These are phyloP conservation scores for Gossypium mustelinum DNA, from an alignment of 345 rosid genomes.

Conservation along the genomic window DNA sequence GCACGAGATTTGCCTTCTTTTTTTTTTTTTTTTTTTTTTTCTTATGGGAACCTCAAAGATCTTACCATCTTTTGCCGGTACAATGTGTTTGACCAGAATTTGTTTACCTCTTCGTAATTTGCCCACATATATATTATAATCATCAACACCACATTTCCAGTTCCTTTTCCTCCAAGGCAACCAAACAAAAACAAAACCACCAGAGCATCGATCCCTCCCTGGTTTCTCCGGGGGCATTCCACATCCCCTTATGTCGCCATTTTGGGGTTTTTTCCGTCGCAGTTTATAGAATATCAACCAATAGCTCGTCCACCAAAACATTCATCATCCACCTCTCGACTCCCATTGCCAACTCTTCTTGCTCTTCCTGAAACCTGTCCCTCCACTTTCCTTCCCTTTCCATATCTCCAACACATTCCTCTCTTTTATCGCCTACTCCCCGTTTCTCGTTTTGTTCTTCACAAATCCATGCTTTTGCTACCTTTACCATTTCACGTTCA, in stretches of 20 bases:
- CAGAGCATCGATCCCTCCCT: neutral
- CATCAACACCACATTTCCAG: neutral
- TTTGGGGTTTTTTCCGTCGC: neutral
- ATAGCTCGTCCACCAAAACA: conserved; percentile 6
- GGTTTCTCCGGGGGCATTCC: neutral
- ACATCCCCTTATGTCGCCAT: neutral
- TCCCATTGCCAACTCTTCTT: neutral
- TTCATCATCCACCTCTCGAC: neutral
- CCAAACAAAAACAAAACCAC: neutral
- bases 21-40: neutral
- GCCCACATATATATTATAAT: too few relatives aligned
- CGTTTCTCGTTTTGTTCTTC: conserved; percentile 28
- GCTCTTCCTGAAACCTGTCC: conserved; percentile 31
- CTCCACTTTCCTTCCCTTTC: conserved; percentile 33
- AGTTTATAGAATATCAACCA: conserved; percentile 13
- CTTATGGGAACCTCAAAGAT: neutral
- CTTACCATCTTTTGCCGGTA: neutral
- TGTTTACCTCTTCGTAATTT: too few relatives aligned
- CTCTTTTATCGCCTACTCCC: conserved; percentile 28
- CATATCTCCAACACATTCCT: conserved; percentile 35
- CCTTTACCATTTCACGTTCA: conserved; percentile 23
- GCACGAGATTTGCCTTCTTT: neutral
- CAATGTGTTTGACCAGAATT: too few relatives aligned
- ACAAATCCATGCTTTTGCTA: conserved; percentile 45
- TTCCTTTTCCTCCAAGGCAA: neutral